These are phyloP conservation scores for Populus tremula DNA, from an alignment of 345 rosid genomes.

Conservation along the genomic window DNA sequence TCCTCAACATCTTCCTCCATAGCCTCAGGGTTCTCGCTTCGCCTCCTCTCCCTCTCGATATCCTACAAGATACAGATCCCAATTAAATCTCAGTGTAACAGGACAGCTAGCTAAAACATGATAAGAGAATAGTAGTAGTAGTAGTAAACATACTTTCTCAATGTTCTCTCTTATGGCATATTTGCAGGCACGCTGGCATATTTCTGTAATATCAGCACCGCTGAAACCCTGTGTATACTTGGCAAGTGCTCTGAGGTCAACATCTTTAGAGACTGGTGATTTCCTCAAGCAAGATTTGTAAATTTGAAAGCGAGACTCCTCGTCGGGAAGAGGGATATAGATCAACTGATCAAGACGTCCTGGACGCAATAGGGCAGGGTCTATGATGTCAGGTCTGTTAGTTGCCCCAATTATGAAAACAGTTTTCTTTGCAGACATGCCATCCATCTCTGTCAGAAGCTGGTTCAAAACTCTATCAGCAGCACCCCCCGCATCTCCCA, in stretches of 20 bases:
- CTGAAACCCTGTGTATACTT: constrained; percentile 91
- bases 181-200: constrained; percentile 91
- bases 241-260: constrained; percentile 82
- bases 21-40: constrained; percentile 80
- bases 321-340: constrained; percentile 94
- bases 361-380: constrained; percentile 90
- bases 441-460: constrained; percentile 96
- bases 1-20: constrained; percentile 91
- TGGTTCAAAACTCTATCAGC: constrained; percentile 95
- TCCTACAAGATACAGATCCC: constrained; percentile 39
- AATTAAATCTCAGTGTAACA: not conserved
- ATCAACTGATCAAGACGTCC: constrained; percentile 94
- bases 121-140: not conserved
- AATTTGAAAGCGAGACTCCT: constrained; percentile 79
- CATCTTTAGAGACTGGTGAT: constrained; percentile 82
- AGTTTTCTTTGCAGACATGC: constrained; percentile 93
- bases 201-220: constrained; percentile 96
- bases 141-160: constrained; percentile 52
- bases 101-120: not conserved
- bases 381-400: constrained; percentile 90
- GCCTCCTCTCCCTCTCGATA: constrained; percentile 83
- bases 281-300: constrained; percentile 89
- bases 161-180: constrained; percentile 93
- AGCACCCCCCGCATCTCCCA: constrained; percentile 95
- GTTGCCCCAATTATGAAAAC: constrained; percentile 96